Conservation (phyloP, 805 yeast species). For the Spathaspora gorwiae region DNA sequence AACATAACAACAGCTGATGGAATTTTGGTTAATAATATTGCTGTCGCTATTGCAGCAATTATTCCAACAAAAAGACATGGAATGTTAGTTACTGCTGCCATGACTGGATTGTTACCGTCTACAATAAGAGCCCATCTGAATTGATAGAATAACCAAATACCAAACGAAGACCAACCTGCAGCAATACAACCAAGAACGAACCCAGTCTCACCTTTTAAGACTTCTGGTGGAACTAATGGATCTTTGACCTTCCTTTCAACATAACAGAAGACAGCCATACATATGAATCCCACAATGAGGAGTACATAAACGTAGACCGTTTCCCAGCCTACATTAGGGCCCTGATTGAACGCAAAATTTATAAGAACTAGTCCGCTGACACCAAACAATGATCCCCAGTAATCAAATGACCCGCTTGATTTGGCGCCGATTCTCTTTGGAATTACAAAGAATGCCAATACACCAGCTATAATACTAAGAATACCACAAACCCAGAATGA, state of each 20-base stretch:
- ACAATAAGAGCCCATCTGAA: conserved; percentile 51
- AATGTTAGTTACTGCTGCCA: conserved; percentile 18
- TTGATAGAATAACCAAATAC: conserved; percentile 61
- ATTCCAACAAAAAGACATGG: conserved; percentile 45
- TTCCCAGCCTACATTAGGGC: conserved; percentile 70
- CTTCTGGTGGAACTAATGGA: conserved; percentile 53
- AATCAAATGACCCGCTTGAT: conserved; percentile 19
- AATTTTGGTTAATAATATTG: conserved; percentile 38
- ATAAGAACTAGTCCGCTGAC: conserved; percentile 57
- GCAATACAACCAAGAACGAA: conserved; percentile 50
- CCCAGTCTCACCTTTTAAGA: conserved; percentile 41
- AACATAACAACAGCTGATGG: conserved; percentile 49
- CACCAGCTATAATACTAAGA: conserved; percentile 11
- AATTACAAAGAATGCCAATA: conserved; percentile 19
- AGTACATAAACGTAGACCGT: conserved; percentile 54
- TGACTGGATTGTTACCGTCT: conserved; percentile 36
- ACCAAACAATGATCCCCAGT: conserved; percentile 43
- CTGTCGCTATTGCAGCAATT: conserved; percentile 50
- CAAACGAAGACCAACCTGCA: conserved; percentile 76
- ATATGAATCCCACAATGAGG: conserved; percentile 48
- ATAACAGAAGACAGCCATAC: conserved; percentile 39
- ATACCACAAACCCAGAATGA: conserved; percentile 26
- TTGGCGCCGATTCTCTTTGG: conserved; percentile 23
- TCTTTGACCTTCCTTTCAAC: conserved; percentile 42
- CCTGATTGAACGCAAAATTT: conserved; percentile 74